Base-by-base conservation (phyloP, 1,284 basidiomycete species). In the Chiua sp. region DNA sequence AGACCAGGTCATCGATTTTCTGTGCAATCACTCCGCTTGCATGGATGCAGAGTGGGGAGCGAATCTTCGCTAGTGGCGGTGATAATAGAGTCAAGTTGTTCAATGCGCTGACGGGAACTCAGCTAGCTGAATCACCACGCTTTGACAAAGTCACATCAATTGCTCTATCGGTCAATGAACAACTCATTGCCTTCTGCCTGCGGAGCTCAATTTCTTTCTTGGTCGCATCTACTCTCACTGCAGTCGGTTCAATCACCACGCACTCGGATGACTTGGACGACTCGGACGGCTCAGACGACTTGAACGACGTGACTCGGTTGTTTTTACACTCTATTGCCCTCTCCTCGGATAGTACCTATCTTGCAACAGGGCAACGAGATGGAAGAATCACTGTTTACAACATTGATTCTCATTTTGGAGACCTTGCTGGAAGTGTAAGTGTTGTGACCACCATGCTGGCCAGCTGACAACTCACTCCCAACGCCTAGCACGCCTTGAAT, bases 271-370 rank as follows among this genome's bases (percentile, higher is more conserved):
- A 26, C 26, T 26, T 26, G 26, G 26, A 26, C 26, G 26, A 26
- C 26, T 26, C 26, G 26, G 26, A 26, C 26, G 5, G 26, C 26
- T 26, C 26, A 26, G 26, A 26, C 26, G 26, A 26, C n/a, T n/a
- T n/a, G n/a, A n/a, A n/a, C n/a, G n/a, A n/a, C n/a, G n/a, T n/a
- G 33, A 33, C 71, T 49, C 12, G 70, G 73, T 59, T 72, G 70
- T 26, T 26, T 5, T 15, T 37, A 37, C 35, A 16, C 20, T 42
- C 39, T 8, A 42, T 42, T 18, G 7, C 60, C 63, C 56, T 72
- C 73, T 8, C 72, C 10, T 20, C 39, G 10, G 39, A 42, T 42
- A 6, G 20, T 20, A 6, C 16, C 20, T 8, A 42, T 20, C 39
- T 42, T 20, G 39, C 39, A 42, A 15, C 20, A 20, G 39, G 39